Evolutionary conservation across 768 basidiomycete genomes (phyloP).

Genomic region (Psilocybe sp.): DNA sequence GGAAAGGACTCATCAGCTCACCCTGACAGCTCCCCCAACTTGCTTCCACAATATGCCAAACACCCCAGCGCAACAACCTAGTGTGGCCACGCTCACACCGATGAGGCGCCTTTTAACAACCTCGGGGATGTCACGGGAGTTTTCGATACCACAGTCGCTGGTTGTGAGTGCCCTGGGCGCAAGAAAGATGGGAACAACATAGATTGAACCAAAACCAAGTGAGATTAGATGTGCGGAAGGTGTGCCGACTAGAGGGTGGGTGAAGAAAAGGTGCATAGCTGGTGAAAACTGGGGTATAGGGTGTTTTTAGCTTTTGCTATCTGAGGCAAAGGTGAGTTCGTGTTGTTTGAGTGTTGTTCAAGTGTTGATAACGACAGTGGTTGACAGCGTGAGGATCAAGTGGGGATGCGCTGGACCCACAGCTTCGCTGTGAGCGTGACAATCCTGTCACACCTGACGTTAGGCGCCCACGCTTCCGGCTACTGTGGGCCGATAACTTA

Average conservation of each 20-base stretch:
- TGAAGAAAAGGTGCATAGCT: slow-evolving; percentile 15
- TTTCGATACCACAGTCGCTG: not conserved
- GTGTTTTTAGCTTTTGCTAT: too few species aligned
- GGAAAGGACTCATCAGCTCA: slow-evolving; percentile 12
- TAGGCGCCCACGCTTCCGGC: too few species aligned
- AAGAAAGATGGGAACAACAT: slow-evolving; percentile 84
- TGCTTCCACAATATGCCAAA: slow-evolving; percentile 35
- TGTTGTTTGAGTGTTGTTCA: too few species aligned
- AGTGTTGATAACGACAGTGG: too few species aligned
- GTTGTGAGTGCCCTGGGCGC: slow-evolving; percentile 60
- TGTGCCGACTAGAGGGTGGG: slow-evolving; percentile 15
- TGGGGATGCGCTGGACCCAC: too few species aligned
- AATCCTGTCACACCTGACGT: too few species aligned
- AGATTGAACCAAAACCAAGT: slow-evolving; percentile 56
- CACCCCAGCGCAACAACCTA: slow-evolving; percentile 52
- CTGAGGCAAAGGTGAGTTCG: too few species aligned
- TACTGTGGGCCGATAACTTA: too few species aligned
- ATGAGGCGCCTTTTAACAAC: slow-evolving; percentile 77
- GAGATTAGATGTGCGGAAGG: slow-evolving; percentile 35
- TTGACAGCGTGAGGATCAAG: too few species aligned
- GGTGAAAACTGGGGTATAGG: too few species aligned
- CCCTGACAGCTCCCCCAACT: slow-evolving; percentile 18
- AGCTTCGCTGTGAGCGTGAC: too few species aligned
- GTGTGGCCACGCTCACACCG: slow-evolving; percentile 64
- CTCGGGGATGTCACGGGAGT: slow-evolving; percentile 71